Conservation (phyloP, 2,329 filamentous ascomycete genomes). For the Aspergillus arachidicola region DNA sequence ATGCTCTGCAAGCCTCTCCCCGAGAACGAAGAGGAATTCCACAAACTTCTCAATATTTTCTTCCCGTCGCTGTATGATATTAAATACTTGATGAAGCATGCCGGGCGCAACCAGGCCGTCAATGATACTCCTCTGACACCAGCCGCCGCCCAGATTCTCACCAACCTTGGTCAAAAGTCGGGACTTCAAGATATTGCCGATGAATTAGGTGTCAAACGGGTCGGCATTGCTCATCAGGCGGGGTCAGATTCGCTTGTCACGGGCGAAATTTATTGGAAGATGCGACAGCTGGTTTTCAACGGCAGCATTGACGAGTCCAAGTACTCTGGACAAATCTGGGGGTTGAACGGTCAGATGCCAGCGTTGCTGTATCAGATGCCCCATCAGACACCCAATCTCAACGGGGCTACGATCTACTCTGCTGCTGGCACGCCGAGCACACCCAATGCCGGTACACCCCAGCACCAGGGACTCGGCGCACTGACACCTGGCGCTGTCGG, state of each 20-base stretch:
- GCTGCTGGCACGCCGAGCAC: constrained; percentile 66
- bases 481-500: constrained; percentile 78
- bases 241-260: constrained; percentile 93
- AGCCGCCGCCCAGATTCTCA: constrained; percentile 71
- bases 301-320: constrained; percentile 75
- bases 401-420: constrained; percentile 55
- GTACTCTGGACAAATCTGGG: constrained; percentile 90
- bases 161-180: constrained; percentile 85
- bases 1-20: constrained; percentile 81
- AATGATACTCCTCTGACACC: constrained; percentile 66
- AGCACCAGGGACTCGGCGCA: constrained; percentile 57
- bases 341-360: constrained; percentile 73
- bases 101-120: constrained; percentile 68
- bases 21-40: constrained; percentile 86
- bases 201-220: constrained; percentile 83
- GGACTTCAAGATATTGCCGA: constrained; percentile 93
- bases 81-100: constrained; percentile 94
- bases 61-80: constrained; percentile 95
- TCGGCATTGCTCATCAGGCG: constrained; percentile 87
- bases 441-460: constrained; percentile 58
- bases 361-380: constrained; percentile 50
- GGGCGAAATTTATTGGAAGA: constrained; percentile 91
- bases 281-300: constrained; percentile 85
- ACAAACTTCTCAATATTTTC: constrained; percentile 84
- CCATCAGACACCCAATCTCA: constrained; percentile 57